Evolutionary conservation across 495 filamentous ascomycete genomes (phyloP), one percentile per base, ranked within the genome.

Genomic region (Parathielavia appendiculata): DNA sequence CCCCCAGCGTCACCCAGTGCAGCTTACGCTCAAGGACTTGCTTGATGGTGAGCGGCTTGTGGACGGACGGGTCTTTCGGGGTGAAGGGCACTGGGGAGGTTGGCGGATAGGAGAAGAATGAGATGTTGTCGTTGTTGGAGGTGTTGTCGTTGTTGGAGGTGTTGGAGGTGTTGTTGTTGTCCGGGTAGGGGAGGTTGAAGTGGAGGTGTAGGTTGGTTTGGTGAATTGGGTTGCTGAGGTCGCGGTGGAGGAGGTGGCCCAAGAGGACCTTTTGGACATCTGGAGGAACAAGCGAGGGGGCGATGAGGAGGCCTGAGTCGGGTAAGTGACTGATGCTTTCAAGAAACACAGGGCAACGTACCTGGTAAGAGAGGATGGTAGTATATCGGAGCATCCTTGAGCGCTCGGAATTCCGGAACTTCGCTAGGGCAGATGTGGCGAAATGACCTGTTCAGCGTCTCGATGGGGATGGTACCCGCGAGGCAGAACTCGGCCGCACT

Each of bases 1-100:
- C 91, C 30, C 92, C 93, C 12, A 97, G 79, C 7, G 92, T 96
- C 14, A 95, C 81, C 93, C 92, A 97, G 46, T 90, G 89, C 8
- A 97, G 81, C 58, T 88, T 92, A 60, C 85, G 86, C 36, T 84
- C 77, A 3, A 96, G 75, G 43, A 87, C 78, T 56, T 79, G 81
- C 36, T 80, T 75, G 48, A 89, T 74, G 14, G 81, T 75, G 8
- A 97, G 71, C 2, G 87, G 78, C 44, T 84, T 86, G 73, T 96
- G 91, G 5, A 85, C 68, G 1, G 63, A 51, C 0, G 85, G 75
- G 67, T 92, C 82, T 52, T 86, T 85, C 3, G 92, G 88, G 5
- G 85, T 83, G 73, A 82, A 81, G 14, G 38, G 43, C 5, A 60
- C 17, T 2, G 69, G 50, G 12, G 71, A 62, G 26, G 70, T 64